Percentiles rank a stretch among this genome's conserved stretches.
Conservation (phyloP, 768 basidiomycete species). For the Mycena alexandri region DNA sequence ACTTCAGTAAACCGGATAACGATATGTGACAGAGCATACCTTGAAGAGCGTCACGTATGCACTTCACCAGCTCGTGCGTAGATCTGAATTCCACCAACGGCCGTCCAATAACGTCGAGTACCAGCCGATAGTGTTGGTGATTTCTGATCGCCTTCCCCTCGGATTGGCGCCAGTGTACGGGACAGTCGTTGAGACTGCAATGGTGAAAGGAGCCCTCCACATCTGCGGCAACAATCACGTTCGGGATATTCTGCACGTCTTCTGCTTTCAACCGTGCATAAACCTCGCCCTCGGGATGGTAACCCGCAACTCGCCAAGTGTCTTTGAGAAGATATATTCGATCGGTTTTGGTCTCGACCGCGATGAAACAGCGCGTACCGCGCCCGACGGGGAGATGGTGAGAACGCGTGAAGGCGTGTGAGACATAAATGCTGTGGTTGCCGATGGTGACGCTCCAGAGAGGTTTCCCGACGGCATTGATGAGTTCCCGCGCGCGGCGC, state of each 20-base stretch:
- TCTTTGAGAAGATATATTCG: conserved; percentile 32
- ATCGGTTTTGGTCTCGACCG: conserved; percentile 15
- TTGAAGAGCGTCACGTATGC: too few species aligned
- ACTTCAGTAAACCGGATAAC: too few species aligned
- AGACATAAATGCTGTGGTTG: conserved; percentile 23
- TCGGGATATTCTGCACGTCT: conserved; percentile 9
- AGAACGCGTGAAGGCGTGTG: conserved; percentile 24
- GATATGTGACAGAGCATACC: too few species aligned
- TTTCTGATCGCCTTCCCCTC: conserved; percentile 9
- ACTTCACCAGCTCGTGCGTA: conserved; percentile 21
- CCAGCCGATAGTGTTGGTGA: conserved; percentile 29
- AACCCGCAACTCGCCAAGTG: conserved; percentile 32
- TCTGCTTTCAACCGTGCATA: conserved; percentile 20
- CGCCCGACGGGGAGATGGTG: conserved; percentile 34
- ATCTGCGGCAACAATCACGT: conserved; percentile 8
- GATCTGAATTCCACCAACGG: conserved; percentile 31
- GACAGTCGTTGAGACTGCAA: conserved; percentile 22
- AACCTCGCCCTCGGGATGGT: conserved; percentile 31
- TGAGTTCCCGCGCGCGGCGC: not conserved
- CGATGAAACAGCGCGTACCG: conserved; percentile 36
- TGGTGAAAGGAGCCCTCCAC: conserved; percentile 3
- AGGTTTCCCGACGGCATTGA: conserved; percentile 10
- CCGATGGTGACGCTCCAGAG: conserved; percentile 29
- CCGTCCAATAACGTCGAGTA: conserved; percentile 33
- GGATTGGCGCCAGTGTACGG: conserved; percentile 3